Conservation (phyloP, 192 early-diverging fungal species). For the Coemansia sp. region DNA sequence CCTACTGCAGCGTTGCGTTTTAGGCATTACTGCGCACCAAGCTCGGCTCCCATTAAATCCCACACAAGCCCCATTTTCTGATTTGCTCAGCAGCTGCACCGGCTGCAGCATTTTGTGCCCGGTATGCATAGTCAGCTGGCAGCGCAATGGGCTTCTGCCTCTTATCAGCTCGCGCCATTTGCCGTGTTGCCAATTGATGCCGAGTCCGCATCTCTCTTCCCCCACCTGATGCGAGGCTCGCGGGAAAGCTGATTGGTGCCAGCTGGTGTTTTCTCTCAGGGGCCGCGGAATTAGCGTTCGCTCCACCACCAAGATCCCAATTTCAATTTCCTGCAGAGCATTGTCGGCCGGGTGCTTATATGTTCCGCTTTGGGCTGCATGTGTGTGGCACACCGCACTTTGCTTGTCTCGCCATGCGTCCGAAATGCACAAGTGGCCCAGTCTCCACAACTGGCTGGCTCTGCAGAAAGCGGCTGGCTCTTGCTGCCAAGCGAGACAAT, state of each 20-base stretch:
- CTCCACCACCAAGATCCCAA: slow-evolving; percentile 1
- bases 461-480: background rate
- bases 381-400: slow-evolving; percentile 3
- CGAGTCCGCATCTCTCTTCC: background rate
- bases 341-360: background rate
- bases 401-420: background rate
- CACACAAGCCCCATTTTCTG: background rate
- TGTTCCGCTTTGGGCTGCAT: slow-evolving; percentile 5
- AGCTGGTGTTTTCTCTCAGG: background rate
- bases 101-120: background rate
- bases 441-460: slow-evolving; percentile 1
- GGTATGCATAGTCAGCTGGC: background rate
- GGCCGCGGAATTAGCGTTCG: background rate
- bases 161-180: background rate
- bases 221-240: background rate
- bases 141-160: background rate
- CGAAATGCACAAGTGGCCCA: background rate
- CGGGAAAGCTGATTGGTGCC: background rate
- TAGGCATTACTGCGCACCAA: background rate
- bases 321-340: slow-evolving; percentile 1
- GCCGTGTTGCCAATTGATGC: background rate
- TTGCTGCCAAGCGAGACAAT: slow-evolving; percentile 1
- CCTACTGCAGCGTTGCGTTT: background rate
- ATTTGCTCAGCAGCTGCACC: slow-evolving; percentile 5
- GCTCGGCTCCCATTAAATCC: background rate